Conservation (phyloP, 495 filamentous ascomycete species). For the Oleoguttula mirabilis region DNA sequence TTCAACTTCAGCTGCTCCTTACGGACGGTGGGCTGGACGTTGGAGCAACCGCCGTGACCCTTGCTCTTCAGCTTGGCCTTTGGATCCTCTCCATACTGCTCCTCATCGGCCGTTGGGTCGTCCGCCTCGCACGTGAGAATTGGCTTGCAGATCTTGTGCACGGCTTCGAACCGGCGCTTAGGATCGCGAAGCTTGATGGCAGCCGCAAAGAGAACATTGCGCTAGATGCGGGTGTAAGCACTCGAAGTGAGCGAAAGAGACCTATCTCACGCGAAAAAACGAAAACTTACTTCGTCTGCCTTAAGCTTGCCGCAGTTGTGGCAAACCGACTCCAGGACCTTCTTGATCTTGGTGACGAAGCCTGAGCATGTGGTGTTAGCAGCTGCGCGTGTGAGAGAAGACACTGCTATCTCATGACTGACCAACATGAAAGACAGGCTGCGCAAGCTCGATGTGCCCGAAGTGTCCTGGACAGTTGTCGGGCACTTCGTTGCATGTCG, state of each 20-base stretch:
- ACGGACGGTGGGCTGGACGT: conserved; percentile 73
- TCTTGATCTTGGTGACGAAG: conserved; percentile 96
- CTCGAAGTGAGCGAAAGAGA: no score
- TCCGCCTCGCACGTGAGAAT: conserved; percentile 74
- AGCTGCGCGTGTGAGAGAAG: no score
- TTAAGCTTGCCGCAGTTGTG: conserved; percentile 95
- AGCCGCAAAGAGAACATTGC: conserved; percentile 66
- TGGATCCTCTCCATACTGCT: conserved; percentile 38
- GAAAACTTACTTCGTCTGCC: conserved; percentile 77
- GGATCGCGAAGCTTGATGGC: conserved; percentile 77
- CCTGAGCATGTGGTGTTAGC: conserved; percentile 36
- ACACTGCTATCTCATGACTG: no score
- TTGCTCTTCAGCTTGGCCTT: conserved; percentile 35
- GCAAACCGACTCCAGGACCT: conserved; percentile 93
- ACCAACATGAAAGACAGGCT: conserved; percentile 86
- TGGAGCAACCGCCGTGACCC: conserved; percentile 84
- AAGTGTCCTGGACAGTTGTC: conserved; percentile 95
- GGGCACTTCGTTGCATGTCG: conserved; percentile 87
- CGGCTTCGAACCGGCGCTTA: conserved; percentile 79
- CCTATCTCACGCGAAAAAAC: no score
- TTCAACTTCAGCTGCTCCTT: conserved; percentile 72
- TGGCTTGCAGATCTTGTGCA: conserved; percentile 80
- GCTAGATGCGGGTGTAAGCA: conserved; percentile 60
- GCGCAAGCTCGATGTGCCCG: conserved; percentile 91
- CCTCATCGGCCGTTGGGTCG: conserved; percentile 47